phyloP scores from a whole-genome alignment of 129 eudicot species.

The Tanacetum coccineum region DNA sequence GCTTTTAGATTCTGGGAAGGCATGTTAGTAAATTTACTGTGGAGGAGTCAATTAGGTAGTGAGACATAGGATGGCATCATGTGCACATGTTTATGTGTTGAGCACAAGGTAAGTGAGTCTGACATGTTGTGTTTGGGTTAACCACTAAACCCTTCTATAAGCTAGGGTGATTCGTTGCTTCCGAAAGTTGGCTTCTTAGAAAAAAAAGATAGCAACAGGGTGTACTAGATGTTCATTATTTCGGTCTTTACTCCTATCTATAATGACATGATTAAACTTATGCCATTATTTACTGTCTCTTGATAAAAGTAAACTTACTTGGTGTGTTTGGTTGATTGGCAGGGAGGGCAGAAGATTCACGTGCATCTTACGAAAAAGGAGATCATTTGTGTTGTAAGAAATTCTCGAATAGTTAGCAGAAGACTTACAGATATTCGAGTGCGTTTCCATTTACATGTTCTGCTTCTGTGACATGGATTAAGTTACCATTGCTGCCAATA shows the following conservation, averaged over 20 bases:
- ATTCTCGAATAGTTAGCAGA: slow-evolving; percentile 69
- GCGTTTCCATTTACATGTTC: slow-evolving; percentile 38
- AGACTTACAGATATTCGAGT: slow-evolving; percentile 91
- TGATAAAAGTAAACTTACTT: slow-evolving; percentile 5
- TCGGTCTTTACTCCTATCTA: neutral
- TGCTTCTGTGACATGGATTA: slow-evolving; percentile 82
- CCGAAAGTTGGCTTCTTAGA: too few species aligned
- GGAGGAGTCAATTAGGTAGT: too few species aligned
- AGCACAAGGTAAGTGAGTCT: too few species aligned
- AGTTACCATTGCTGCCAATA: slow-evolving; percentile 27
- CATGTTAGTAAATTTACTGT: too few species aligned
- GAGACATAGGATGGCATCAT: too few species aligned
- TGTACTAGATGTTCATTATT: slow-evolving; percentile 1
- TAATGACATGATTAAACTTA: slow-evolving; percentile 1
- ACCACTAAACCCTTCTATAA: too few species aligned
- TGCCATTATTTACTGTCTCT: too few species aligned
- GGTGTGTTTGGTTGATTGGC: slow-evolving; percentile 20
- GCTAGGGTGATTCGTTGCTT: too few species aligned
- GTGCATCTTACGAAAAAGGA: slow-evolving; percentile 82
- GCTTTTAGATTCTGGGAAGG: too few species aligned
- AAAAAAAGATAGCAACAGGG: too few species aligned
- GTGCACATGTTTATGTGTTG: too few species aligned
- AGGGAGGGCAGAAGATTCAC: slow-evolving; percentile 59
- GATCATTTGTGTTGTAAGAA: slow-evolving; percentile 83
- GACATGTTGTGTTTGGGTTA: too few species aligned